A percentile compares a stretch with the other conserved stretches of the same genome.
Conservation (phyloP, 768 basidiomycete genomes). For the Pleurotus citrinopileatus region DNA sequence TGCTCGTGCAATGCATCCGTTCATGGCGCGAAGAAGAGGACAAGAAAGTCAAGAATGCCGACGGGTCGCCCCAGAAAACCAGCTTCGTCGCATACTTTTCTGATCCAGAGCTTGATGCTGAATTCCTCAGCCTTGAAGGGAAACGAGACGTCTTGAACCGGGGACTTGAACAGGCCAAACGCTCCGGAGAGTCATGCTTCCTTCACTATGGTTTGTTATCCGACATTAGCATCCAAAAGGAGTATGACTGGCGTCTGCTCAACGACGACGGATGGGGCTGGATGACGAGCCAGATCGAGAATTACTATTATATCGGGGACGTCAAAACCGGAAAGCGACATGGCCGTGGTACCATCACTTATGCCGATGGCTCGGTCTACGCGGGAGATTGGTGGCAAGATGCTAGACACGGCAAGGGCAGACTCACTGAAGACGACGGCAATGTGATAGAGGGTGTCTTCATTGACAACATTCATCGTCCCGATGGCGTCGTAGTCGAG, state of each 20-base stretch:
- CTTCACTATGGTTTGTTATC: constrained; percentile 3
- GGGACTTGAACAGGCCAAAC: neutral
- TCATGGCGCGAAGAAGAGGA: constrained; percentile 9
- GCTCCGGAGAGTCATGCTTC: constrained; percentile 2
- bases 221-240: neutral
- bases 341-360: constrained; percentile 13
- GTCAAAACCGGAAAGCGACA: constrained; percentile 11
- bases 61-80: neutral
- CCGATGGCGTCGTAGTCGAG: neutral
- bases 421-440: constrained; percentile 1
- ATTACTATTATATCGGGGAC: constrained; percentile 13
- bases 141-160: neutral
- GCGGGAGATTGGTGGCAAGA: constrained; percentile 15
- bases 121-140: constrained; percentile 3
- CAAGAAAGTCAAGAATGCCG: neutral
- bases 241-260: constrained; percentile 13
- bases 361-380: constrained; percentile 12
- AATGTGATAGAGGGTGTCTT: constrained; percentile 2
- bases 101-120: neutral
- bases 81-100: neutral
- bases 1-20: neutral
- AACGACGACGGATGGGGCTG: constrained; percentile 14
- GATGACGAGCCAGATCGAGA: constrained; percentile 10
- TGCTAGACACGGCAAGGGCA: constrained; percentile 10
- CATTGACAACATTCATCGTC: neutral